These are phyloP conservation scores for Phylloporus sp. DNA, from an alignment of 768 basidiomycete species.

Conservation along the genomic window DNA sequence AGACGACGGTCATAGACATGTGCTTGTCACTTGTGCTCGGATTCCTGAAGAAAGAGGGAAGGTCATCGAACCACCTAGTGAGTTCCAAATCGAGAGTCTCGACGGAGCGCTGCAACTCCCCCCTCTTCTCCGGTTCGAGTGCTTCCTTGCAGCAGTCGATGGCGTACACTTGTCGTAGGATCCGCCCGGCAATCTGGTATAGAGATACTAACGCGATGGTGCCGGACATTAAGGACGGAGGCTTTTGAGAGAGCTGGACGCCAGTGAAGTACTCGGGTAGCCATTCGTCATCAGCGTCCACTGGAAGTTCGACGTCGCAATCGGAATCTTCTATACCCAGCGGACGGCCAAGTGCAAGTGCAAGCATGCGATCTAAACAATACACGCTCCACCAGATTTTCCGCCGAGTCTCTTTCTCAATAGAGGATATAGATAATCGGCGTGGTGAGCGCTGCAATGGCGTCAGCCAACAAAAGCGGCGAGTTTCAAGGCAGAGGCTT, in stretches of 20 bases:
- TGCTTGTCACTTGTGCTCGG: constrained; percentile 70
- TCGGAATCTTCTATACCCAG: constrained; percentile 86
- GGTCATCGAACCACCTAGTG: constrained; percentile 76
- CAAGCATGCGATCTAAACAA: constrained; percentile 86
- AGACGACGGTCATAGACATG: constrained; percentile 78
- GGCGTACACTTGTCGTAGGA: constrained; percentile 79
- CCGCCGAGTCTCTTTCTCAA: constrained; percentile 84
- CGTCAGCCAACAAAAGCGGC: constrained; percentile 16
- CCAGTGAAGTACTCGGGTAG: constrained; percentile 70
- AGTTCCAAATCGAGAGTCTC: constrained; percentile 74
- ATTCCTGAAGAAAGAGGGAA: constrained; percentile 72
- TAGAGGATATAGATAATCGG: constrained; percentile 58
- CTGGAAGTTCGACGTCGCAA: constrained; percentile 83
- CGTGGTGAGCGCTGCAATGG: constrained; percentile 69
- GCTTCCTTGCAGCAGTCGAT: constrained; percentile 72
- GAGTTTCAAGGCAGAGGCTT: constrained; percentile 31
- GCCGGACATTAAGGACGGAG: constrained; percentile 75
- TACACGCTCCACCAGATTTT: constrained; percentile 97
- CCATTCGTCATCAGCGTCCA: constrained; percentile 77
- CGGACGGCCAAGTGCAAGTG: constrained; percentile 82
- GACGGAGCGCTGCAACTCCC: constrained; percentile 71
- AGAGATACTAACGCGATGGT: constrained; percentile 69
- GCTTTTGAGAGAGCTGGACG: constrained; percentile 48
- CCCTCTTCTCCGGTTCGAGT: constrained; percentile 67
- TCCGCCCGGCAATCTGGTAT: constrained; percentile 80